Evolutionary conservation across 148 eudicot genomes (phyloP).

Genomic region (Salicornia ramosissima): DNA sequence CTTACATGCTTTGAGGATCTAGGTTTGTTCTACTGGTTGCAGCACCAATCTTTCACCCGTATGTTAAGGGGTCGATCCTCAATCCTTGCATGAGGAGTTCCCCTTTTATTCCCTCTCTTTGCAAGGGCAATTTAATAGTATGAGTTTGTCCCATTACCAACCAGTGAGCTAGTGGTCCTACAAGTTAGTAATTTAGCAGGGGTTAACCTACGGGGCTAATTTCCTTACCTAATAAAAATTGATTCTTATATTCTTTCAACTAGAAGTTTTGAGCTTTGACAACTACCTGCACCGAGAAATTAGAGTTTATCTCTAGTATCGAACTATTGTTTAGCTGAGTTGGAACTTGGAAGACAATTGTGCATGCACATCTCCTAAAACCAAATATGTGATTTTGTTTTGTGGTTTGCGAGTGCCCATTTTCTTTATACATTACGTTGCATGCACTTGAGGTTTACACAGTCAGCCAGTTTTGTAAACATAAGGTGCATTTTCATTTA

Average conservation of each 20-base stretch:
- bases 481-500: constrained; percentile 9
- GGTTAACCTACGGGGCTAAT: no score
- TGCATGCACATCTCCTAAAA: not conserved
- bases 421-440: not conserved
- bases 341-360: not conserved
- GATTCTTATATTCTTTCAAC: not conserved
- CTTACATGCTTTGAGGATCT: no score
- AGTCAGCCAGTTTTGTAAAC: not conserved
- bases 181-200: no score
- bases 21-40: no score
- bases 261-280: not conserved
- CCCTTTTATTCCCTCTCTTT: no score
- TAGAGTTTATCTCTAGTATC: constrained; percentile 4
- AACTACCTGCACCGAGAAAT: not conserved
- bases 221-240: no score
- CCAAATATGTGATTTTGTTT: not conserved
- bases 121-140: no score
- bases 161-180: no score
- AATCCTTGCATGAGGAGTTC: no score
- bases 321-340: not conserved
- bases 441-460: not conserved
- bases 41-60: no score
- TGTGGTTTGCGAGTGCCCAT: not conserved
- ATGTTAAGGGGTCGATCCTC: no score
- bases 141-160: no score